Percentiles rank a stretch among this genome's conserved stretches.
Conservation (phyloP, 164 flowering plant genomes). For the Aristolochia fimbriata region DNA sequence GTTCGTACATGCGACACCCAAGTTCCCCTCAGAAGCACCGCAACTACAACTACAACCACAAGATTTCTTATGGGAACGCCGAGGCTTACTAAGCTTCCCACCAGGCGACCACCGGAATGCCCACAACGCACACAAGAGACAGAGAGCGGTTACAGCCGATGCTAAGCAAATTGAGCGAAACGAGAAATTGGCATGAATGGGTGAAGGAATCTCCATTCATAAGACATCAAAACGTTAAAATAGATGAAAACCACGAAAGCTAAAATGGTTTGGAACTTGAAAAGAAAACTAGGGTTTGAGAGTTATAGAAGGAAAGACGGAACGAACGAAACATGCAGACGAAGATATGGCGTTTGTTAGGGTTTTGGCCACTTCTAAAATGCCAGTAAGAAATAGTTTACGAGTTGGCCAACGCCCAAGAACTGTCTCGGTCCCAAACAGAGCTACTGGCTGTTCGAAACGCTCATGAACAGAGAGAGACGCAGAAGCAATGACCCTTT, state of each 20-base stretch:
- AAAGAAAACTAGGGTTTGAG: no score
- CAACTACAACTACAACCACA: constrained; percentile 25
- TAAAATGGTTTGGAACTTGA: not conserved
- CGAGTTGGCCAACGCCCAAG: no score
- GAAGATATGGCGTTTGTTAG: no score
- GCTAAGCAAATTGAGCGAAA: constrained; percentile 20
- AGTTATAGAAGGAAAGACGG: no score
- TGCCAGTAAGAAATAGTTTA: no score
- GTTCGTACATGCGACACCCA: constrained; percentile 16
- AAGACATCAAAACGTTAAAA: constrained; percentile 42
- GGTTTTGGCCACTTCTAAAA: no score
- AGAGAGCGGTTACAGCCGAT: constrained; percentile 22
- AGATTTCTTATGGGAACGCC: constrained; percentile 7
- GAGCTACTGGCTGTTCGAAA: no score
- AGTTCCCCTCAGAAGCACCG: constrained; percentile 1
- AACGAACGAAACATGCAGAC: no score
- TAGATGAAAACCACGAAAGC: constrained; percentile 14
- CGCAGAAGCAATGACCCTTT: no score
- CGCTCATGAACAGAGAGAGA: no score
- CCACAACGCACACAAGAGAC: constrained; percentile 29
- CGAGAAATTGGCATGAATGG: constrained; percentile 8
- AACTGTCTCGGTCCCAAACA: no score
- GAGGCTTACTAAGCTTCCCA: not conserved
- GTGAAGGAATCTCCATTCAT: constrained; percentile 36
- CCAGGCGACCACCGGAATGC: constrained; percentile 15